Evolutionary conservation across 257 asterid genomes (phyloP), one percentile per base, ranked within the genome.

Genomic region (Verbena officinalis): DNA sequence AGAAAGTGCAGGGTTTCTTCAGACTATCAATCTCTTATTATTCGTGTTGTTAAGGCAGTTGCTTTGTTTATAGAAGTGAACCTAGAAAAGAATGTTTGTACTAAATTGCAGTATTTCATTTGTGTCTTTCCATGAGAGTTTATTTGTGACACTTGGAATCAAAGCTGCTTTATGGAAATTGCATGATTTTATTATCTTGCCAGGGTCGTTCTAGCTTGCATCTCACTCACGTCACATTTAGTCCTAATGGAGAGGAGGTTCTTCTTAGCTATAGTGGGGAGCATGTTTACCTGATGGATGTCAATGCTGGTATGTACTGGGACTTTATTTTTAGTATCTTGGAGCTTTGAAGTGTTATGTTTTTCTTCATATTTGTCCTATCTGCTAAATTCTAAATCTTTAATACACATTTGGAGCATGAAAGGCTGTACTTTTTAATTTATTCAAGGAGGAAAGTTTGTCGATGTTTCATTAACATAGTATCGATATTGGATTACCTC

Each of bases 241-340:
- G 98, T 78, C 96, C 96, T 34, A 81, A 82, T 58, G 86, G 96
- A 20, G 91, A 86, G 81, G 99, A 94, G 86, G 88, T 94, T 67
- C 95, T 94, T 56, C 95, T 94, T 75, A 94, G 91, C 79, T 94
- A 94, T 58, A 86, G 96, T 13, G 99, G 96, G 75, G 98, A 94
- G 81, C 95, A 90, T 70, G 96, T 83, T 31, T 94, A 90, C 83
- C 79, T 94, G 73, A 94, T 94, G 98, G 95, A 90, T 80, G 84
- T 78, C 55, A 85, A 86, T 78, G 76, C 73, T 4, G 90, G 96
- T 91, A 83, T 24, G 76, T 62, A 22, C 45, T 63, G 53, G 17
- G n/a, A 4, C 40, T 34, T 49, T 39, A 24, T 42, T 58, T 17
- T 67, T 27, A 64, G 14, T 30, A 19, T 15, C 16, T 14, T 48